Percentiles rank a stretch among this genome's conserved stretches.
phyloP scores from a whole-genome alignment of 1,139 yeast species.

The Kurtzmaniella quercitrusa region DNA sequence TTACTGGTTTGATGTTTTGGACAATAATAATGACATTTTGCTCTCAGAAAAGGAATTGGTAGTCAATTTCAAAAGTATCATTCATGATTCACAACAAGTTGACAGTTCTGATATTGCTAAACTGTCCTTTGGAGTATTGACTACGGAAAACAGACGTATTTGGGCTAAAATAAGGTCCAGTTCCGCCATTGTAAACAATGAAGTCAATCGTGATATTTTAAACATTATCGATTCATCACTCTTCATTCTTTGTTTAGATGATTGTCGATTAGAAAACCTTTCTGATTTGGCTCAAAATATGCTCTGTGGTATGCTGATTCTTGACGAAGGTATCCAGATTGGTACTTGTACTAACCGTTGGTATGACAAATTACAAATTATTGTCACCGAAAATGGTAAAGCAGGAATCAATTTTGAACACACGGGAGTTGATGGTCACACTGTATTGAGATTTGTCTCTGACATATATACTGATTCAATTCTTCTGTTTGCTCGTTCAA shows the following conservation, averaged over 20 bases:
- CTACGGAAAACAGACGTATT: slow-evolving; percentile 80
- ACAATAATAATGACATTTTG: slow-evolving; percentile 62
- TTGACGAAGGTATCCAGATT: slow-evolving; percentile 81
- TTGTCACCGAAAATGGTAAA: slow-evolving; percentile 85
- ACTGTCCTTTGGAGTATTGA: slow-evolving; percentile 82
- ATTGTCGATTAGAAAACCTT: slow-evolving; percentile 61
- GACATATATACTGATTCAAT: slow-evolving; percentile 91
- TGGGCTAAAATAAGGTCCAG: slow-evolving; percentile 76
- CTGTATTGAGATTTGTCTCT: slow-evolving; percentile 81
- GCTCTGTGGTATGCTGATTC: slow-evolving; percentile 79
- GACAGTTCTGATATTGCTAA: slow-evolving; percentile 66
- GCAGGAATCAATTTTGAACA: slow-evolving; percentile 94
- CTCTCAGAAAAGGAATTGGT: slow-evolving; percentile 72
- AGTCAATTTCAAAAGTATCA: slow-evolving; percentile 68
- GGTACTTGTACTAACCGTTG: slow-evolving; percentile 95
- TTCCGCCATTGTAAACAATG: slow-evolving; percentile 33
- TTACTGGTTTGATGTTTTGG: slow-evolving; percentile 91
- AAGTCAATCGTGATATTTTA: slow-evolving; percentile 64
- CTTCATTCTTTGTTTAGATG: slow-evolving; percentile 79
- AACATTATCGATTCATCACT: slow-evolving; percentile 75
- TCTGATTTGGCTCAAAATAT: slow-evolving; percentile 73
- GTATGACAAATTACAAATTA: slow-evolving; percentile 89
- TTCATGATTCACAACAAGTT: slow-evolving; percentile 64
- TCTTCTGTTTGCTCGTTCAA: slow-evolving; percentile 77
- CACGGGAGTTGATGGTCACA: slow-evolving; percentile 95